Percentiles rank a stretch among this genome's conserved stretches.
These are phyloP conservation scores for Penicillium longicatenatum DNA, from an alignment of 495 filamentous ascomycete genomes.

Conservation along the genomic window DNA sequence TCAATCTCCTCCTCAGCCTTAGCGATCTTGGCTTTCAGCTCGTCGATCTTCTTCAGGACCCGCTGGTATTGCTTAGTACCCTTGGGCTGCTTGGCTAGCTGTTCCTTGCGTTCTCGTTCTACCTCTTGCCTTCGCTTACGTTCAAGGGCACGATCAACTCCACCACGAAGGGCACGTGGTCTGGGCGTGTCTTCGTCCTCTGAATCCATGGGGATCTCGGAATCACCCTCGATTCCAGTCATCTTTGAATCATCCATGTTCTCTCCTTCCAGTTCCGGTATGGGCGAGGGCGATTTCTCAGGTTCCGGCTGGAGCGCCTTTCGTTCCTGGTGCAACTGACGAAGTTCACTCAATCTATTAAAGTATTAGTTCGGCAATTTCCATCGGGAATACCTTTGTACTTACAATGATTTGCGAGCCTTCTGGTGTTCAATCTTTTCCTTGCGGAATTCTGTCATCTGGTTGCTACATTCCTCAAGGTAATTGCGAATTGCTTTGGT, in stretches of 20 bases:
- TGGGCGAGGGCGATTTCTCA: slow-evolving; percentile 61
- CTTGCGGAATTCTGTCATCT: slow-evolving; percentile 92
- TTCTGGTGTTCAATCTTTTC: slow-evolving; percentile 93
- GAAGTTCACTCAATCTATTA: slow-evolving; percentile 76
- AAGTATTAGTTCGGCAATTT: slow-evolving; percentile 7
- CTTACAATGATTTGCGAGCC: slow-evolving; percentile 79
- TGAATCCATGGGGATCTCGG: slow-evolving; percentile 53
- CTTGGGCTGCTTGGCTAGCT: slow-evolving; percentile 80
- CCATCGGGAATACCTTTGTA: slow-evolving; percentile 16
- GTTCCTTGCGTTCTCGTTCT: slow-evolving; percentile 76
- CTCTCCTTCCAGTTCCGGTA: slow-evolving; percentile 56
- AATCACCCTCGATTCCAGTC: slow-evolving; percentile 63
- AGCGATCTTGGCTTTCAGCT: slow-evolving; percentile 74
- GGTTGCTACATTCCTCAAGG: slow-evolving; percentile 85
- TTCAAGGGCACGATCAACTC: slow-evolving; percentile 73
- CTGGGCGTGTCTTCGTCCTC: slow-evolving; percentile 62
- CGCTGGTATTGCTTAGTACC: slow-evolving; percentile 86
- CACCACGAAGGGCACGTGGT: slow-evolving; percentile 75
- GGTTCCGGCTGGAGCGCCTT: slow-evolving; percentile 79
- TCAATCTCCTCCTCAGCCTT: slow-evolving; percentile 82
- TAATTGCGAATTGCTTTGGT: slow-evolving; percentile 83
- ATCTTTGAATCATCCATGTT: slow-evolving; percentile 64
- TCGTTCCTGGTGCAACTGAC: slow-evolving; percentile 79
- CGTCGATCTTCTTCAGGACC: slow-evolving; percentile 82
- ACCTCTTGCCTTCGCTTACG: slow-evolving; percentile 82